Conservation (phyloP, 192 early-diverging fungal species). For the Radiomyces spectabilis region DNA sequence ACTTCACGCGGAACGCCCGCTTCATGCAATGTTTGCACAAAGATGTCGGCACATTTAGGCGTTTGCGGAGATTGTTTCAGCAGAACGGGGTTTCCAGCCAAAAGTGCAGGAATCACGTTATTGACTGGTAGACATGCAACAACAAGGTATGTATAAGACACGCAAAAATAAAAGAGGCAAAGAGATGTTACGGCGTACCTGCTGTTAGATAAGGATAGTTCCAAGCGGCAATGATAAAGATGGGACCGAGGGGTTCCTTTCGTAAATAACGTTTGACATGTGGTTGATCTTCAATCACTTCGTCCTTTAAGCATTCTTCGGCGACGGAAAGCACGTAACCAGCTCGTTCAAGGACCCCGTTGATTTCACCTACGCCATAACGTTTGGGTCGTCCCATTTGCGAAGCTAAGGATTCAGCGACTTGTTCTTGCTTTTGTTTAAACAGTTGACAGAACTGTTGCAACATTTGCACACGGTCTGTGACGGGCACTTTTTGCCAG, state of each 20-base stretch:
- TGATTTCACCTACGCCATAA: constrained; percentile 62
- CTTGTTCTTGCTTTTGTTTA: constrained; percentile 43
- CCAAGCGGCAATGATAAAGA: constrained; percentile 49
- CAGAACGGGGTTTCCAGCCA: constrained; percentile 71
- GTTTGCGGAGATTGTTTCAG: constrained; percentile 81
- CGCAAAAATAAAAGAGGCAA: too few species aligned
- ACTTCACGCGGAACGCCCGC: constrained; percentile 65
- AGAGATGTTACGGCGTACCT: too few species aligned
- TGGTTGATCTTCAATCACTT: constrained; percentile 35
- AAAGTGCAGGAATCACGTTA: constrained; percentile 67
- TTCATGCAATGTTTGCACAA: constrained; percentile 50
- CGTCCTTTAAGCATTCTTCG: constrained; percentile 51
- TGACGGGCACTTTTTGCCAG: constrained; percentile 50
- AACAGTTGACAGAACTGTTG: constrained; percentile 47
- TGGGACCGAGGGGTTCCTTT: constrained; percentile 56
- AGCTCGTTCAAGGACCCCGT: constrained; percentile 61
- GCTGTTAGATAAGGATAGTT: constrained; percentile 75
- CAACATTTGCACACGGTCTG: constrained; percentile 42
- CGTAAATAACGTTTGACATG: constrained; percentile 51
- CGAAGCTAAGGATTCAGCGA: constrained; percentile 46
- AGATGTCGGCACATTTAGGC: constrained; percentile 64
- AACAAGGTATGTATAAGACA: constrained; percentile 7
- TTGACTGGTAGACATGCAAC: constrained; percentile 48
- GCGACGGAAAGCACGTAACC: constrained; percentile 63
- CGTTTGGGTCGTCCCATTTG: constrained; percentile 67